Evolutionary conservation across 176 grass and related monocot genomes (phyloP).

Genomic region (Cenchrus americanus): DNA sequence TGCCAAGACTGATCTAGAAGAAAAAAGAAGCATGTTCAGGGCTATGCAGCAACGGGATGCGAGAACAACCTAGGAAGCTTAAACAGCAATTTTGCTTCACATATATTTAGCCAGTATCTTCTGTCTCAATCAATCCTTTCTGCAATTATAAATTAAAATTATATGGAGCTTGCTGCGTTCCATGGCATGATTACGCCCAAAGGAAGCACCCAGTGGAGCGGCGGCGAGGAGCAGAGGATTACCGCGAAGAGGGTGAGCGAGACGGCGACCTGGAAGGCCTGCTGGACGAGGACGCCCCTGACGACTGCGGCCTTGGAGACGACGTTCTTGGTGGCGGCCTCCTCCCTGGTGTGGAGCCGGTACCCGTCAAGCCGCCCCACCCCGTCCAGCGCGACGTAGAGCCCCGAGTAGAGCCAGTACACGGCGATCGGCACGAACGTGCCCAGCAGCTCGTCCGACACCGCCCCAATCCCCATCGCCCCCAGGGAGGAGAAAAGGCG

Average conservation of each 20-base stretch:
- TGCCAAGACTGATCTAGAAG: neutral
- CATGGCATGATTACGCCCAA: neutral
- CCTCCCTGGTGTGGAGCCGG: constrained; percentile 72
- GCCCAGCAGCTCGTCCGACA: constrained; percentile 87
- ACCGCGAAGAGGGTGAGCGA: constrained; percentile 80
- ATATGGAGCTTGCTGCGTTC: neutral
- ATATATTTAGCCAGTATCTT: neutral
- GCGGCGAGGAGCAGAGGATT: constrained; percentile 17
- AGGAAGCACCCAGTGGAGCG: neutral
- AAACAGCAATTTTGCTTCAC: neutral
- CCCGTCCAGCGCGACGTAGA: constrained; percentile 66
- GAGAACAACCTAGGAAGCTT: neutral
- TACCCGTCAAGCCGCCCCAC: constrained; percentile 52
- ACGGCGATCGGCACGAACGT: constrained; percentile 88
- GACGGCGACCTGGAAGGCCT: constrained; percentile 78
- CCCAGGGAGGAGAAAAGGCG: neutral
- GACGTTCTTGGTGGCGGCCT: constrained; percentile 68
- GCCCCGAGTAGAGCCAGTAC: constrained; percentile 84
- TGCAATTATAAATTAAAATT: neutral
- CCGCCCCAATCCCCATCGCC: constrained; percentile 59
- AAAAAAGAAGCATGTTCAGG: neutral
- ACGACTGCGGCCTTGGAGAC: constrained; percentile 72
- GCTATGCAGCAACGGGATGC: neutral
- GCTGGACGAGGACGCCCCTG: constrained; percentile 85
- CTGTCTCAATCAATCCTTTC: neutral